Conservation (phyloP, 176 grass and related monocot species). For the Cenchrus fungigraminus region DNA sequence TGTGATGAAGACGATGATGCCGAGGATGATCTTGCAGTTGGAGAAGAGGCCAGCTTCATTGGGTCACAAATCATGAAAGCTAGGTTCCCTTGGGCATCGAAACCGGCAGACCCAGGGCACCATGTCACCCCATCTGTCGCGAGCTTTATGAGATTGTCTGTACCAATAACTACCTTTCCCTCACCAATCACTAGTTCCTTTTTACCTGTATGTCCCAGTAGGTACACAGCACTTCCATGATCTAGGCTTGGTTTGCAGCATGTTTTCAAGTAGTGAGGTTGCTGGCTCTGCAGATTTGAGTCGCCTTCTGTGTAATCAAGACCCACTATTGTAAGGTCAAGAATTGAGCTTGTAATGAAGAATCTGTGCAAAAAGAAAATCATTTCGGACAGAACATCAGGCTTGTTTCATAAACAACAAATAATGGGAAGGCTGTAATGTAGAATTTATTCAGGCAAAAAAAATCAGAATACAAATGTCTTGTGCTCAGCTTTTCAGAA, state of each 20-base stretch:
- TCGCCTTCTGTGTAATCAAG: constrained; percentile 75
- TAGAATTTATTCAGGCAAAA: neutral
- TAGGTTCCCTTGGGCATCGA: constrained; percentile 84
- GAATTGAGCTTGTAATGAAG: constrained; percentile 90
- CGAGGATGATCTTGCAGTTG: constrained; percentile 58
- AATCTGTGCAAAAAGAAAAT: constrained; percentile 55
- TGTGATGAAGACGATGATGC: constrained; percentile 66
- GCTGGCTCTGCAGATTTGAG: constrained; percentile 47
- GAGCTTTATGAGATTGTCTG: constrained; percentile 89
- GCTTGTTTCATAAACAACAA: neutral
- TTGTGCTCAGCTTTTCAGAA: constrained; percentile 7
- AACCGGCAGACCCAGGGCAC: constrained; percentile 87
- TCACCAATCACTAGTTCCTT: constrained; percentile 69
- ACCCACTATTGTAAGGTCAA: constrained; percentile 93
- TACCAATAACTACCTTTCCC: constrained; percentile 81
- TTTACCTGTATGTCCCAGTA: constrained; percentile 75
- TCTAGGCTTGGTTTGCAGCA: constrained; percentile 70
- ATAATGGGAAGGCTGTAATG: neutral
- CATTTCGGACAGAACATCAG: neutral
- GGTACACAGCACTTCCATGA: constrained; percentile 77
- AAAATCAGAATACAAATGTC: neutral
- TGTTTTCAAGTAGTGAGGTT: constrained; percentile 80
- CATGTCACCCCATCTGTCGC: constrained; percentile 60
- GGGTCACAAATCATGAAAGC: constrained; percentile 97
- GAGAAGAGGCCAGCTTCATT: constrained; percentile 89